A percentile compares a stretch with the other conserved stretches of the same genome.
Evolutionary conservation across 768 basidiomycete genomes (phyloP).

Genomic region (Sistotremastrum suecicum): DNA sequence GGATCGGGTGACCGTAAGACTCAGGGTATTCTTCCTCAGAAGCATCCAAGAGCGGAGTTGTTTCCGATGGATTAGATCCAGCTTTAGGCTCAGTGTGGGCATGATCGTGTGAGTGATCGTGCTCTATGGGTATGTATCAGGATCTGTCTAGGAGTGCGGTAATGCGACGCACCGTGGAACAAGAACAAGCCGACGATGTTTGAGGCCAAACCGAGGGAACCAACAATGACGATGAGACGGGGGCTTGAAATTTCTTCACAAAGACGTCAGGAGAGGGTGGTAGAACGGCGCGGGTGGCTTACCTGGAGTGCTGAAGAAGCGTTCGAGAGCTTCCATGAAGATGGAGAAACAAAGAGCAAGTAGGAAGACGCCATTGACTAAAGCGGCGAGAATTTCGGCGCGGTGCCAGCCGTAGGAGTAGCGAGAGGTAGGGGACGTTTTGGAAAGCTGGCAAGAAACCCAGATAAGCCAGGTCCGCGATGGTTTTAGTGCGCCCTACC

Average conservation of each 20-base stretch:
- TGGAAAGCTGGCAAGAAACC: constrained; percentile 36
- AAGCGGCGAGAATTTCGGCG: constrained; percentile 89
- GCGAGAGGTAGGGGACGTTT: constrained; percentile 42
- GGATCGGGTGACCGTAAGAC: no score
- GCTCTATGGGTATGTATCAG: constrained; percentile 28
- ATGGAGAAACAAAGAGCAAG: constrained; percentile 96
- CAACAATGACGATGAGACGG: constrained; percentile 78
- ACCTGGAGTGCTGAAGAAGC: constrained; percentile 83
- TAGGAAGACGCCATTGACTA: constrained; percentile 94
- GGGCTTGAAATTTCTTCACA: constrained; percentile 76
- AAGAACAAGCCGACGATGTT: constrained; percentile 89
- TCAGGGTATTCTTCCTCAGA: not conserved
- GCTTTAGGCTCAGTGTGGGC: constrained; percentile 16
- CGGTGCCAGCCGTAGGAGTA: constrained; percentile 99
- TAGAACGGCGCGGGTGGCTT: constrained; percentile 8
- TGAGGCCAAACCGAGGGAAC: constrained; percentile 74
- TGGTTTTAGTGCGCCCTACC: constrained; percentile 20
- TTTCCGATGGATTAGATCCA: constrained; percentile 1
- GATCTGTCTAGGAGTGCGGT: not conserved
- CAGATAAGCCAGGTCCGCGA: constrained; percentile 1
- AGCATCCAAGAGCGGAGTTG: not conserved
- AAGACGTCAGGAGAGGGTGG: constrained; percentile 3
- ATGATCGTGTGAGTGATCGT: constrained; percentile 51
- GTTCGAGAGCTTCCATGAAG: constrained; percentile 76
- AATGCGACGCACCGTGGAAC: constrained; percentile 64